These are phyloP conservation scores for Aeminium ludgeri DNA, from an alignment of 495 filamentous ascomycete genomes.

Conservation along the genomic window DNA sequence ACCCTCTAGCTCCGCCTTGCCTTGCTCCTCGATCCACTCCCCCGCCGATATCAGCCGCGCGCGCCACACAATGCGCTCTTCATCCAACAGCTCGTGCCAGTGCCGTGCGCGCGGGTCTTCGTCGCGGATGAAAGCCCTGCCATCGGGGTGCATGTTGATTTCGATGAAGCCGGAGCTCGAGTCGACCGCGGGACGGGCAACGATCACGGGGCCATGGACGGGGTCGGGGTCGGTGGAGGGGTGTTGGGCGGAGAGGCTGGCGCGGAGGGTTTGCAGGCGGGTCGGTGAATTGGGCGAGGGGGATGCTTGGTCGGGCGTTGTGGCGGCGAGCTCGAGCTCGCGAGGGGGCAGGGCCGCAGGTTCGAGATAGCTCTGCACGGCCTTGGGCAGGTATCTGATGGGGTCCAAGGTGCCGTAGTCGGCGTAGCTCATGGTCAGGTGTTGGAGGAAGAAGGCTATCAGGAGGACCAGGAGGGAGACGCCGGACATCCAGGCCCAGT, in stretches of 20 bases:
- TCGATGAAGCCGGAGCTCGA: not conserved
- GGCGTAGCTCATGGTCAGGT: conserved; percentile 44
- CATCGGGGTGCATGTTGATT: conserved; percentile 20
- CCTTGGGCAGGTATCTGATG: conserved; percentile 23
- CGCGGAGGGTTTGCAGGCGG: not conserved
- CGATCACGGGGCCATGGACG: not conserved
- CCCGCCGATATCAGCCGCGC: conserved; percentile 48
- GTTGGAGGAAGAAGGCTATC: conserved; percentile 45
- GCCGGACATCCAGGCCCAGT: conserved; percentile 33
- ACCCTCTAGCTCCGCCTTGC: conserved; percentile 6
- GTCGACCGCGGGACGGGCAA: conserved; percentile 9
- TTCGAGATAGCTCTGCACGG: conserved; percentile 19
- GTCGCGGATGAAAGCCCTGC: conserved; percentile 27
- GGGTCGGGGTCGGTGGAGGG: not conserved
- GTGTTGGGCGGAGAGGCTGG: not conserved
- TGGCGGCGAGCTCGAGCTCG: not conserved
- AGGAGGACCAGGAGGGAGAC: conserved; percentile 39
- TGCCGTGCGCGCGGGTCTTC: conserved; percentile 31
- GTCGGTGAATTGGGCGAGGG: conserved; percentile 1
- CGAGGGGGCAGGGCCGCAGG: conserved; percentile 10
- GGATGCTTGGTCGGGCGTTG: not conserved
- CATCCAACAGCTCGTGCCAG: conserved; percentile 48
- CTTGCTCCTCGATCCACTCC: conserved; percentile 2
- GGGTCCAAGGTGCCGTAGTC: conserved; percentile 42
- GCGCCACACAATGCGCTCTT: conserved; percentile 52